phyloP scores from a whole-genome alignment of 148 eudicot species.

The Gaultheria prostrata region DNA sequence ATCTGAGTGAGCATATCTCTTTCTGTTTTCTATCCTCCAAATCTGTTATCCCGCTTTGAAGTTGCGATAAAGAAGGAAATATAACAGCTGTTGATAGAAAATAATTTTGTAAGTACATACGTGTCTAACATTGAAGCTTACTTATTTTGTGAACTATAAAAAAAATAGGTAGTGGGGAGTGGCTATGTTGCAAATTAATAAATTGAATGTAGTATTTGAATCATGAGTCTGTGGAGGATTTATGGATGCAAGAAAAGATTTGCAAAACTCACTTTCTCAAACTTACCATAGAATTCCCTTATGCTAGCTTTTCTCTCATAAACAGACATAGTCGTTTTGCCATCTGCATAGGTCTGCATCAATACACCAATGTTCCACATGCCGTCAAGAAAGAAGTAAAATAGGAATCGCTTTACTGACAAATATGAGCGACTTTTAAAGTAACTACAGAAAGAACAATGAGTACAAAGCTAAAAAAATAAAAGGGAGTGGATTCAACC shows the following conservation, averaged over 20 bases:
- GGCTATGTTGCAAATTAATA: background rate
- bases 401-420: conserved; percentile 8
- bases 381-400: conserved; percentile 7
- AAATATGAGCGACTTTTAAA: background rate
- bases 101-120: conserved; percentile 1
- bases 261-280: background rate
- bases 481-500: background rate
- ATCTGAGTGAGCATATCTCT: conserved; percentile 43
- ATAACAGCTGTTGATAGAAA: conserved; percentile 41
- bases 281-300: conserved; percentile 56
- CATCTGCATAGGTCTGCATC: conserved; percentile 57
- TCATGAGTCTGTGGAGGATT: background rate
- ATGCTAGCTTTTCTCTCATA: conserved; percentile 73
- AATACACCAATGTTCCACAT: conserved; percentile 2
- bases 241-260: background rate
- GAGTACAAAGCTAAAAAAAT: background rate
- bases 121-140: background rate
- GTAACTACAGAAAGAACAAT: background rate
- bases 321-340: conserved; percentile 58
- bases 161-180: background rate
- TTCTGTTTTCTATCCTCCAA: conserved; percentile 65
- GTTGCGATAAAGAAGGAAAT: conserved; percentile 74
- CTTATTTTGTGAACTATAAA: background rate
- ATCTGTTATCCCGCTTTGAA: conserved; percentile 70
- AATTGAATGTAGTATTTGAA: background rate